These are phyloP conservation scores for Cerioporus squamosus DNA, from an alignment of 1,284 basidiomycete genomes.

Conservation along the genomic window DNA sequence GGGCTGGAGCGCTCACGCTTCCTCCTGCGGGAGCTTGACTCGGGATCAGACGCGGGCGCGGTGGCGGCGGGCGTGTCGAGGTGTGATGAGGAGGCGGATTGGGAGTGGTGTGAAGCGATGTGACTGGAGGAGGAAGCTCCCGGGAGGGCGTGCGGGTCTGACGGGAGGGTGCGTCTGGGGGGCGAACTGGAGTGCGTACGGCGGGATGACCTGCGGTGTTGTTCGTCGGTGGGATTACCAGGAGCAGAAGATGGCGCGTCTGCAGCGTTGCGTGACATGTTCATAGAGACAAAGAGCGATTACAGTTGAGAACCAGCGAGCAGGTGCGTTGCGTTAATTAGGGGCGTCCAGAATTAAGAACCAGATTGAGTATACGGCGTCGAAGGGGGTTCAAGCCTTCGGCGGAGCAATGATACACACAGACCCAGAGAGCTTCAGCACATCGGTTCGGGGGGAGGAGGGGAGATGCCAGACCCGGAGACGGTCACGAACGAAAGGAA, in stretches of 20 bases:
- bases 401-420: slow-evolving; percentile 34
- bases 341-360: slow-evolving; percentile 30
- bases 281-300: slow-evolving; percentile 30
- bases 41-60: slow-evolving; percentile 15
- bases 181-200: slow-evolving; percentile 16
- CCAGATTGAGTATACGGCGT: slow-evolving; percentile 32
- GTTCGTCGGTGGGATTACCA: slow-evolving; percentile 25
- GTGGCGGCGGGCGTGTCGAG: slow-evolving; percentile 12
- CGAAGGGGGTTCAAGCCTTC: slow-evolving; percentile 31
- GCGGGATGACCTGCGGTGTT: slow-evolving; percentile 14
- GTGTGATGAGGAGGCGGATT: slow-evolving; percentile 12
- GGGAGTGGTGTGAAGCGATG: slow-evolving; percentile 11
- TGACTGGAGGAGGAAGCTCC: slow-evolving; percentile 22
- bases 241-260: slow-evolving; percentile 25
- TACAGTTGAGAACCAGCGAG: slow-evolving; percentile 29
- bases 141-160: slow-evolving; percentile 17
- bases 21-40: slow-evolving; percentile 13
- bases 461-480: slow-evolving; percentile 28
- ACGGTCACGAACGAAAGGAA: slow-evolving; percentile 26
- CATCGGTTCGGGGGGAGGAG: slow-evolving; percentile 33
- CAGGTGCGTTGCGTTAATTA: slow-evolving; percentile 31
- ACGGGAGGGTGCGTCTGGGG: slow-evolving; percentile 23
- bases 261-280: slow-evolving; percentile 28
- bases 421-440: slow-evolving; percentile 34
- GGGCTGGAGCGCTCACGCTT: slow-evolving; percentile 33